Evolutionary conservation across 2,329 filamentous ascomycete genomes (phyloP).

Genomic region (Nemania sp.): DNA sequence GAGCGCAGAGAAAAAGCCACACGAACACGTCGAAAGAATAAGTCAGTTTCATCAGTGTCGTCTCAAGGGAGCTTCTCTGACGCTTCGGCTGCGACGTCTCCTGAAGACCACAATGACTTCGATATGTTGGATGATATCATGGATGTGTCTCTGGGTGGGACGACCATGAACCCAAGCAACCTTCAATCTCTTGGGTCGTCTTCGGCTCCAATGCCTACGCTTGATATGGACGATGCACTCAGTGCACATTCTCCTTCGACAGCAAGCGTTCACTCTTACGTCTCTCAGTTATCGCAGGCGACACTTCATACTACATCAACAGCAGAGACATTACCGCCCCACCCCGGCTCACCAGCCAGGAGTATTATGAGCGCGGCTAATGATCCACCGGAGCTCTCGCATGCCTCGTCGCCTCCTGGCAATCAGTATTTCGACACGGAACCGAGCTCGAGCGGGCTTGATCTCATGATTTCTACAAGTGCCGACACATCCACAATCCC

Average conservation of each 20-base stretch:
- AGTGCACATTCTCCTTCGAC: slow-evolving; percentile 58
- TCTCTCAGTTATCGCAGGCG: slow-evolving; percentile 56
- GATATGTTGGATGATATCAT: slow-evolving; percentile 63
- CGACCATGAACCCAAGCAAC: slow-evolving; percentile 54
- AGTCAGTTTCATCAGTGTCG: slow-evolving; percentile 61
- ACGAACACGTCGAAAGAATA: slow-evolving; percentile 67
- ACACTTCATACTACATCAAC: slow-evolving; percentile 55
- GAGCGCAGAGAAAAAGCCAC: slow-evolving; percentile 69
- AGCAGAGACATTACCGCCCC: slow-evolving; percentile 45
- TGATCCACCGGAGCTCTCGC: slow-evolving; percentile 71
- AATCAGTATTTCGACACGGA: slow-evolving; percentile 62
- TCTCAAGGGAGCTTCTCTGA: slow-evolving; percentile 70
- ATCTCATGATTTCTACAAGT: slow-evolving; percentile 50
- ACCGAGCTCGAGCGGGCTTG: slow-evolving; percentile 52
- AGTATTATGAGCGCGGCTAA: slow-evolving; percentile 65
- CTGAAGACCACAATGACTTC: slow-evolving; percentile 55
- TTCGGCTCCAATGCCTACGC: slow-evolving; percentile 56
- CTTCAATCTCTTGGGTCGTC: slow-evolving; percentile 53
- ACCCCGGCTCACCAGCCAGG: slow-evolving; percentile 52
- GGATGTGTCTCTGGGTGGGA: slow-evolving; percentile 57
- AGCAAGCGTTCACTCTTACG: slow-evolving; percentile 59
- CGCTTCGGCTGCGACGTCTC: slow-evolving; percentile 67
- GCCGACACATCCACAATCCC: slow-evolving; percentile 47
- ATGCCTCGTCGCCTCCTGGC: slow-evolving; percentile 68
- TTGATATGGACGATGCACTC: slow-evolving; percentile 45